Percentiles rank a stretch among this genome's conserved stretches.
Conservation (phyloP, 2,329 filamentous ascomycete genomes). For the Arthroderma uncinatum region DNA sequence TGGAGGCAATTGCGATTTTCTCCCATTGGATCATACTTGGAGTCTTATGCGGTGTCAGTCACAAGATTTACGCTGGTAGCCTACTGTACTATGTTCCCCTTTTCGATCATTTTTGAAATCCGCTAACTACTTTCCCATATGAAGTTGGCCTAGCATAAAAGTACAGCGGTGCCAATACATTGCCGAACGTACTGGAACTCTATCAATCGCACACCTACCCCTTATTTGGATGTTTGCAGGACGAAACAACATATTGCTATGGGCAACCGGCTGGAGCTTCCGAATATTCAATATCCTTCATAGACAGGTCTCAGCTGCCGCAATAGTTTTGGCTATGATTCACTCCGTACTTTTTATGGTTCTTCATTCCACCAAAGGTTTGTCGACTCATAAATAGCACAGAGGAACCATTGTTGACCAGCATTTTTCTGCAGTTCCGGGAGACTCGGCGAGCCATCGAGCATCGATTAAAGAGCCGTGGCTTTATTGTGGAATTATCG, state of each 20-base stretch:
- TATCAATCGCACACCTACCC: slow-evolving; percentile 54
- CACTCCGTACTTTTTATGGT: slow-evolving; percentile 52
- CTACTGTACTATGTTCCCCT: slow-evolving; percentile 34
- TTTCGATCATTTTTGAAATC: background rate
- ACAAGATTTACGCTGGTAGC: slow-evolving; percentile 37
- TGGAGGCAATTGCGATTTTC: slow-evolving; percentile 36
- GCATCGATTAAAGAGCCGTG: slow-evolving; percentile 1
- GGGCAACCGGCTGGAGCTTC: slow-evolving; percentile 59
- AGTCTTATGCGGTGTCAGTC: slow-evolving; percentile 35
- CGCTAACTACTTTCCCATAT: background rate
- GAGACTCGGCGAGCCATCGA: background rate
- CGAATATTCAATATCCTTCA: slow-evolving; percentile 57
- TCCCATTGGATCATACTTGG: slow-evolving; percentile 38
- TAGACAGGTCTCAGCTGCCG: slow-evolving; percentile 52
- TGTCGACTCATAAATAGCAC: background rate
- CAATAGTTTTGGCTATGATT: slow-evolving; percentile 50
- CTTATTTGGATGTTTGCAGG: slow-evolving; percentile 56
- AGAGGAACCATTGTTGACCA: background rate
- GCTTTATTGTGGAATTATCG: slow-evolving; percentile 19
- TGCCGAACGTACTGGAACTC: slow-evolving; percentile 52
- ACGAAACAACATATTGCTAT: slow-evolving; percentile 55
- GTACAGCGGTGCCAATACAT: slow-evolving; percentile 44
- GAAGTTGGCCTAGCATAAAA: slow-evolving; percentile 8
- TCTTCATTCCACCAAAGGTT: slow-evolving; percentile 10
- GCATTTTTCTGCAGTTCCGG: background rate